Conservation (phyloP, 345 rosid species). For the Citrus medica region DNA sequence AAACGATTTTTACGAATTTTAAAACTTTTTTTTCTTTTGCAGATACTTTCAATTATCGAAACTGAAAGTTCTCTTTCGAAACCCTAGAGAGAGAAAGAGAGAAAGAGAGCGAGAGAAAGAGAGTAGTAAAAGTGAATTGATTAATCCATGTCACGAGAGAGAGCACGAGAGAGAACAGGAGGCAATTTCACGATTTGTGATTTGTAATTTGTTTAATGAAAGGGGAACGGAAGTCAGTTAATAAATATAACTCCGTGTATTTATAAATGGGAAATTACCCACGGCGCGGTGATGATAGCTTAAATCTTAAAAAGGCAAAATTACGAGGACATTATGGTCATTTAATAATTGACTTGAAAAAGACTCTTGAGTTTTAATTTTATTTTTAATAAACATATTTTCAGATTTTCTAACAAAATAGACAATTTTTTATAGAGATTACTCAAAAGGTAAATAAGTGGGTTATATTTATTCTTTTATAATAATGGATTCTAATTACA, state of each 20-base stretch:
- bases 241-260: background rate
- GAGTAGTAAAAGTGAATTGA: background rate
- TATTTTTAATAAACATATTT: background rate
- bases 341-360: background rate
- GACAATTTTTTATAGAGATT: no score
- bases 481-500: no score
- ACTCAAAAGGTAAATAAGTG: no score
- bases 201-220: background rate
- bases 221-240: background rate
- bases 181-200: background rate
- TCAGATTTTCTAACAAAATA: background rate
- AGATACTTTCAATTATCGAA: background rate
- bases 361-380: background rate
- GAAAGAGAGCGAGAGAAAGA: background rate
- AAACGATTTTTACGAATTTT: background rate
- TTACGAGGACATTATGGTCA: background rate
- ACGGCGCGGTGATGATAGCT: background rate
- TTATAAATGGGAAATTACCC: background rate
- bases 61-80: constrained; percentile 2
- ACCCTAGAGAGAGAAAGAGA: constrained; percentile 22
- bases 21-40: background rate
- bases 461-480: no score
- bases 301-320: background rate
- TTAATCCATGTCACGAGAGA: constrained; percentile 3
- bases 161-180: background rate